Evolutionary conservation across 108 stramenopile species (phyloP).

Genomic region (Nannochloropsis salina): DNA sequence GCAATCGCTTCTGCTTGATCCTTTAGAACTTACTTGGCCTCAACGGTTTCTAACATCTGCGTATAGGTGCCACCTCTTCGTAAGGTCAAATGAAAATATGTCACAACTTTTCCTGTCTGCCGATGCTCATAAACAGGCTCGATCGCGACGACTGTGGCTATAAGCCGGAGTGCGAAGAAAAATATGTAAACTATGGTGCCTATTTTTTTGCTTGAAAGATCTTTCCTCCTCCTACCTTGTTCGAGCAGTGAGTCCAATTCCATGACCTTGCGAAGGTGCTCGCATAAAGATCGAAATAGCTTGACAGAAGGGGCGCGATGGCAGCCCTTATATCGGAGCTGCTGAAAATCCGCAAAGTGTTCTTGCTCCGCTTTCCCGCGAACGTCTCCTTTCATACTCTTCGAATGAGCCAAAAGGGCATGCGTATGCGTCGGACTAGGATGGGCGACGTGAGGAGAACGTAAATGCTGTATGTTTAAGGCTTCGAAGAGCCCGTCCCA

Average conservation of each 20-base stretch:
- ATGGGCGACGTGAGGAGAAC: neutral
- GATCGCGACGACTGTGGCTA: neutral
- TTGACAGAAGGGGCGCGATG: neutral
- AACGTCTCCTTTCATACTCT: neutral
- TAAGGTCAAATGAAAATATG: neutral
- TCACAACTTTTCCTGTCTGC: neutral
- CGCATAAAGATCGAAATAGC: neutral
- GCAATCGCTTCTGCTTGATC: neutral
- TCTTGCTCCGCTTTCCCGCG: neutral
- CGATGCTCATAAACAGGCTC: neutral
- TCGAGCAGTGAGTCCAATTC: neutral
- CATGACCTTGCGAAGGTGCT: neutral
- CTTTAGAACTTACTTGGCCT: neutral
- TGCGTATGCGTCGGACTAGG: slow-evolving; percentile 4
- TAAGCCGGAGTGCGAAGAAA: neutral
- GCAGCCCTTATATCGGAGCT: neutral
- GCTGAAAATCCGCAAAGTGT: neutral
- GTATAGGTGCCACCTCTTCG: neutral
- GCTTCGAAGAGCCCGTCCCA: neutral
- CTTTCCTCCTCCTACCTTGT: neutral
- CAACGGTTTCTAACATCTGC: neutral
- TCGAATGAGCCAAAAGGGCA: neutral
- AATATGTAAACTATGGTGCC: neutral
- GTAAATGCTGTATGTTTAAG: neutral
- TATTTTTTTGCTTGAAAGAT: neutral